phyloP scores from a whole-genome alignment of 345 rosid species.

The Cardamine resedifolia region DNA sequence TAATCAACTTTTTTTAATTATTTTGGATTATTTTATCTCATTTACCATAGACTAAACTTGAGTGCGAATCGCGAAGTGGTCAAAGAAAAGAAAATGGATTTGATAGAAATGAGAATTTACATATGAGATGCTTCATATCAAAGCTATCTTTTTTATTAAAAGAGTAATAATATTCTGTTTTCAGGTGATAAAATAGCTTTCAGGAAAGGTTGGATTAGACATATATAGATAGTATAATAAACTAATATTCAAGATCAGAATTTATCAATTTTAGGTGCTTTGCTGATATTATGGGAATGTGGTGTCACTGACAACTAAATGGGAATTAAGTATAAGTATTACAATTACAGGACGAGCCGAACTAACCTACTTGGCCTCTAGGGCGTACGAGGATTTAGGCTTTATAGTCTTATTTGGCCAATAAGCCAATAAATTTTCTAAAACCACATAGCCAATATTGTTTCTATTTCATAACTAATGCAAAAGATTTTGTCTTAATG shows the following conservation, averaged over 20 bases:
- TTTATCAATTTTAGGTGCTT: neutral
- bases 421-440: neutral
- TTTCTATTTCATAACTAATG: neutral
- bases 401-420: neutral
- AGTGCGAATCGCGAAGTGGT: neutral
- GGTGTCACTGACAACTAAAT: neutral
- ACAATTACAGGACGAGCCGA: neutral
- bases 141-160: neutral
- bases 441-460: neutral
- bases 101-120: neutral
- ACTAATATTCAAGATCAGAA: neutral
- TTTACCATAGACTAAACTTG: neutral
- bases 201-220: neutral
- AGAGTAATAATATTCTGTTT: neutral
- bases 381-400: neutral
- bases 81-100: neutral
- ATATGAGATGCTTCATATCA: neutral
- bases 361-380: neutral
- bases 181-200: neutral
- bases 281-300: neutral
- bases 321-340: neutral
- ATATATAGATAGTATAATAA: neutral
- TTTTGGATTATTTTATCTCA: neutral
- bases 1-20: conserved; percentile 14
- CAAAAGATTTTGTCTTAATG: neutral